These are phyloP conservation scores for Cenchrus americanus DNA, from an alignment of 176 grass and related monocot genomes.

Conservation along the genomic window DNA sequence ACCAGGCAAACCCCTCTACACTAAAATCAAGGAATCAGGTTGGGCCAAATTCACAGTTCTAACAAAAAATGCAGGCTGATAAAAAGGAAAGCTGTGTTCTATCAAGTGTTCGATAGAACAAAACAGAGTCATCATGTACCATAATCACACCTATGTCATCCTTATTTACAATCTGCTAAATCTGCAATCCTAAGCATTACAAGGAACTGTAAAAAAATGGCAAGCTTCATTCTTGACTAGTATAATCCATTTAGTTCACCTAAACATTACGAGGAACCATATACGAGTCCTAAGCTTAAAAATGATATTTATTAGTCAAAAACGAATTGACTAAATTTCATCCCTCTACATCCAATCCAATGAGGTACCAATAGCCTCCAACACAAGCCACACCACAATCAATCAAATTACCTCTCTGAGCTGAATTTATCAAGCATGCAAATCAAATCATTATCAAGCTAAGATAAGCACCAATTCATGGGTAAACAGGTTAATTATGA, in stretches of 20 bases:
- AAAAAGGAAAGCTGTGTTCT: background rate
- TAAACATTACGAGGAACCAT: too few relatives aligned
- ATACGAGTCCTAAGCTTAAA: too few relatives aligned
- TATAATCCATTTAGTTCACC: background rate
- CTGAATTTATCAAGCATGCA: background rate
- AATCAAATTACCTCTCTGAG: background rate
- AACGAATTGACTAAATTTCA: too few relatives aligned
- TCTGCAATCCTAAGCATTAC: background rate
- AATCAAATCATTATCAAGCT: background rate
- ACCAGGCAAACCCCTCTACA: too few relatives aligned
- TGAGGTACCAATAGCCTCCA: background rate
- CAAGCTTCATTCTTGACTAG: background rate
- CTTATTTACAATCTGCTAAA: background rate
- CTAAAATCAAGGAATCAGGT: too few relatives aligned
- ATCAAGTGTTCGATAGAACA: background rate
- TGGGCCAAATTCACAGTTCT: too few relatives aligned
- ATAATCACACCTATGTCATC: background rate
- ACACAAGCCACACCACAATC: background rate
- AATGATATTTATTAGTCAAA: too few relatives aligned
- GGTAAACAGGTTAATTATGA: background rate
- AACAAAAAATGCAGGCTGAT: background rate
- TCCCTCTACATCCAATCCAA: background rate
- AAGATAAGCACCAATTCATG: background rate
- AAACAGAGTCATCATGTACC: background rate
- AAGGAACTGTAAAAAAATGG: background rate